Conservation (phyloP, 2,329 filamentous ascomycete genomes). For the Fusarium metavorans region DNA sequence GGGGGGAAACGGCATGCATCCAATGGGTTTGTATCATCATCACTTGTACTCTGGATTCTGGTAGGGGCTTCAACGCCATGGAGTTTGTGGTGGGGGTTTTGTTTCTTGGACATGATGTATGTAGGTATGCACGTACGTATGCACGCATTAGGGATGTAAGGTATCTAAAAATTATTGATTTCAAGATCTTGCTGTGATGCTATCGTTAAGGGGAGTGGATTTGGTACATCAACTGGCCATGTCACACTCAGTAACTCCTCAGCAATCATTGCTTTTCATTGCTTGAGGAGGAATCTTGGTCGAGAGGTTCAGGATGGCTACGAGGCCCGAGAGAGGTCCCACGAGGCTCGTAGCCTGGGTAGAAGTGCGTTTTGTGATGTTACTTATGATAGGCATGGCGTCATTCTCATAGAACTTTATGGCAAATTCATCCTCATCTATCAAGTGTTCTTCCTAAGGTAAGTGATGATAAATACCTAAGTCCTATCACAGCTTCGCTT, state of each 20-base stretch:
- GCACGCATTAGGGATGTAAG: neutral
- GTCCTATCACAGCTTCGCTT: neutral
- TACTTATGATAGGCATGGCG: neutral
- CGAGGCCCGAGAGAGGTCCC: neutral
- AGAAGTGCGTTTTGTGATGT: neutral
- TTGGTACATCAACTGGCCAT: neutral
- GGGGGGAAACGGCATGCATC: neutral
- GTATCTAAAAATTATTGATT: neutral
- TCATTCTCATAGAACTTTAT: neutral
- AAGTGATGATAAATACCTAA: neutral
- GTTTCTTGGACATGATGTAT: neutral
- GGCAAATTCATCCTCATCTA: neutral
- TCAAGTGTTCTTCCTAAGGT: neutral
- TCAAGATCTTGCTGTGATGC: neutral
- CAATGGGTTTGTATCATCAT: neutral
- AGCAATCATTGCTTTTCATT: neutral
- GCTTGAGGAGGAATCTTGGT: neutral
- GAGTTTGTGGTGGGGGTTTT: neutral
- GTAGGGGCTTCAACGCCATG: neutral
- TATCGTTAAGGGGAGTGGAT: neutral
- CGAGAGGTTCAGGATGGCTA: too few species aligned
- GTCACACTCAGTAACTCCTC: neutral
- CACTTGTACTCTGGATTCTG: neutral
- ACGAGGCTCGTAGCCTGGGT: neutral
- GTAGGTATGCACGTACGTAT: constrained; percentile 4